Conservation (phyloP, 2,329 filamentous ascomycete genomes). For the Colletotrichum lindemuthianum region DNA sequence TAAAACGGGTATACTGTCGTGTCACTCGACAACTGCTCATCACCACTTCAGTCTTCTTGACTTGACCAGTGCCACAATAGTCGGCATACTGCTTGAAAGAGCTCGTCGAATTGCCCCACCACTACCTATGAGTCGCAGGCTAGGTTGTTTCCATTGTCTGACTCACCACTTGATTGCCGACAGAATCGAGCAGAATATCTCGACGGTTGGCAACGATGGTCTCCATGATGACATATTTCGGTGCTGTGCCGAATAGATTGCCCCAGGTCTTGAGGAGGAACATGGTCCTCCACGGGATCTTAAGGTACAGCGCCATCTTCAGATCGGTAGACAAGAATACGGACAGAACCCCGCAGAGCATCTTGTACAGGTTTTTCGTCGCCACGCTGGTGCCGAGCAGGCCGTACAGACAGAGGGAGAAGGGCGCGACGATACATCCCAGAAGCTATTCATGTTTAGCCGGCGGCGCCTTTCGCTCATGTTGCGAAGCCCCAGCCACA, state of each 20-base stretch:
- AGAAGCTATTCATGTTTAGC: conserved; percentile 14
- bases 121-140: not conserved
- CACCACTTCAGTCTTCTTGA: not conserved
- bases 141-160: too few species aligned
- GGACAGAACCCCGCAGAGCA: conserved; percentile 55
- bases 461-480: not conserved
- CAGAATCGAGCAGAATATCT: conserved; percentile 46
- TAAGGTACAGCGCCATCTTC: conserved; percentile 80
- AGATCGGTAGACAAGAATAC: conserved; percentile 60
- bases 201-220: conserved; percentile 55
- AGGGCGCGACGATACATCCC: conserved; percentile 31
- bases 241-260: conserved; percentile 51
- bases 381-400: conserved; percentile 29
- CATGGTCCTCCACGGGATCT: conserved; percentile 72
- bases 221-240: conserved; percentile 58
- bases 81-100: conserved; percentile 33
- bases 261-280: conserved; percentile 68
- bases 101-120: conserved; percentile 23
- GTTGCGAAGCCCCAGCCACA: too few species aligned
- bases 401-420: conserved; percentile 33
- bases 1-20: too few species aligned
- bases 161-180: conserved; percentile 33
- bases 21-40: too few species aligned
- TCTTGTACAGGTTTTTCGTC: conserved; percentile 51
- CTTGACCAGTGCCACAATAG: conserved; percentile 26